phyloP scores from a whole-genome alignment of 2,329 filamentous ascomycete genomes.

The Stagonosporopsis chrysanthemi region DNA sequence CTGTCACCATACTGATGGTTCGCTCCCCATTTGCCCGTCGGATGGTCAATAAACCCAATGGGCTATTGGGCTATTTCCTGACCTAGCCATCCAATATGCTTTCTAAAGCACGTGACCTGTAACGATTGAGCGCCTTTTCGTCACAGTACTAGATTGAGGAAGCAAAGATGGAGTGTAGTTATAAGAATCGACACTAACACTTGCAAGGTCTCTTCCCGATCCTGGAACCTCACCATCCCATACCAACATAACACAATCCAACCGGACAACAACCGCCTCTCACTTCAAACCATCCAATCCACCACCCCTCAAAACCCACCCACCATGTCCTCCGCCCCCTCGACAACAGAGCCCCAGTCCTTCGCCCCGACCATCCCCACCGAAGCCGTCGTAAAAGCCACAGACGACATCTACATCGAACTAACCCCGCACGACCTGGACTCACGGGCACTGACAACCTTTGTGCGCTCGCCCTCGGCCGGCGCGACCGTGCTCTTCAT shows the following conservation, averaged over 20 bases:
- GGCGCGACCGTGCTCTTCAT: conserved; percentile 46
- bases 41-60: background rate
- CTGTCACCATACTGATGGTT: background rate
- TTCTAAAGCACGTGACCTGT: background rate
- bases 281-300: background rate
- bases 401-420: conserved; percentile 67
- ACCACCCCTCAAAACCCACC: background rate
- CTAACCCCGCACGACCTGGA: conserved; percentile 71
- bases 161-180: background rate
- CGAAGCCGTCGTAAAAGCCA: conserved; percentile 37
- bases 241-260: background rate
- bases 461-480: conserved; percentile 65
- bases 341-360: conserved; percentile 36
- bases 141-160: background rate
- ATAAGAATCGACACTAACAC: background rate
- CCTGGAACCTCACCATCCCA: background rate
- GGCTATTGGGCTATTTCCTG: background rate
- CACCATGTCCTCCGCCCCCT: conserved; percentile 7
- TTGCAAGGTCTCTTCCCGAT: background rate
- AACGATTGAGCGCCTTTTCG: background rate
- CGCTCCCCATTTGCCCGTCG: background rate
- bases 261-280: too few species aligned
- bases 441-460: conserved; percentile 65
- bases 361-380: conserved; percentile 41
- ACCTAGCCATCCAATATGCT: background rate